Evolutionary conservation across 306 rosid species (phyloP), one percentile per base, ranked within the genome.

Genomic region (Canavalia ensiformis): DNA sequence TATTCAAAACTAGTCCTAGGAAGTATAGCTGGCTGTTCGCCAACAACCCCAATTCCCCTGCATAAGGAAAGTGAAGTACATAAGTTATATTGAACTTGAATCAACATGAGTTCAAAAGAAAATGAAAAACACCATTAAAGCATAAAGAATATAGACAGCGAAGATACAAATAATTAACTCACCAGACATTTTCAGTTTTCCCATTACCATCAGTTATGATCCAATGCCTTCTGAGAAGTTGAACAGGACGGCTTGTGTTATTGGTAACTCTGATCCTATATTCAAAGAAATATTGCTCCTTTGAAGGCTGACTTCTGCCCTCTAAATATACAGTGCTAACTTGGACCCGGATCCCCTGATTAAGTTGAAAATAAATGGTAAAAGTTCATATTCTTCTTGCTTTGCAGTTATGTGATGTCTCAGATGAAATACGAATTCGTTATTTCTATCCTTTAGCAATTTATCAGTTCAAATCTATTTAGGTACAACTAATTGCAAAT

Each of bases 161-260:
- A 41, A 29, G 74, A 77, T 29, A 58, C 59, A 39, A 81, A 73
- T 10, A 79, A 68, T 35, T 30, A 68, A 77, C 92, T 84, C 33
- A 90, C 98, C 97, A 89, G 45, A 90, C 74, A 85, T 88, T 92
- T 88, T 94, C 97, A 44, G 85, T 83, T 85, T 88, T 89, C 33
- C 91, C 94, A 81, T 92, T 87, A 54, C 89, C 91, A 89, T 94
- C 94, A 46, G 92, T 86, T 72, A 89, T 68, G 82, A 92, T 89
- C 97, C 98, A 94, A 78, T 94, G 98, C 76, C 94, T 92, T 90
- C 94, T 87, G 44, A 94, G 89, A 81, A 92, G 97, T 71, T 94
- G 98, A 77, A 90, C 87, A 11, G 96, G 80, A 46, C 87, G 87
- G 10, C 84, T 87, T 13, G 95, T 90, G 72, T 87, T 90, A 84